Percentiles rank a stretch among this genome's conserved stretches.
Evolutionary conservation across 2,329 filamentous ascomycete genomes (phyloP).

Genomic region (Orbilia quercus): DNA sequence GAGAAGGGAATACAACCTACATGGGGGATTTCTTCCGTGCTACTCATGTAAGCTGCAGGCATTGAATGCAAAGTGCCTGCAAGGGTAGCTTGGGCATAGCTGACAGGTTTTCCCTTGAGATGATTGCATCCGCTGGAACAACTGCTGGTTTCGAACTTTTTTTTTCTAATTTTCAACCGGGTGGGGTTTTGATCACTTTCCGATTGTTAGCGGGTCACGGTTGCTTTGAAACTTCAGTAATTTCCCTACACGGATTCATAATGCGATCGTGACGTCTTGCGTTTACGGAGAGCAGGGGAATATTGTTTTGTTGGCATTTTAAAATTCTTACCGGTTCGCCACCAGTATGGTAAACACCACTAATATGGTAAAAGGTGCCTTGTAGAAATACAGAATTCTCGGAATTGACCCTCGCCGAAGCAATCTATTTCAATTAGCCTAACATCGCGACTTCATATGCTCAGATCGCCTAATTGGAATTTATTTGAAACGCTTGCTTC

Average conservation of each 20-base stretch:
- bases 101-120: not conserved
- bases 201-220: no score
- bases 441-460: not conserved
- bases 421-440: conserved; percentile 15
- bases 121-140: not conserved
- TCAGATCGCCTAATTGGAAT: not conserved
- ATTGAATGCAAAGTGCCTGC: not conserved
- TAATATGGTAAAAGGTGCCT: not conserved
- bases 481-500: conserved; percentile 4
- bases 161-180: not conserved
- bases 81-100: not conserved
- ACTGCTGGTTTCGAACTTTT: not conserved
- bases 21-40: not conserved
- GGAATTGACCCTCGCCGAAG: not conserved
- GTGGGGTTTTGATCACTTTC: no score
- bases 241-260: no score
- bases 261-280: no score
- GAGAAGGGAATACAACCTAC: conserved; percentile 9
- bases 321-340: no score
- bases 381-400: not conserved
- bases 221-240: no score
- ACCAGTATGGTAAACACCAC: no score
- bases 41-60: conserved; percentile 5
- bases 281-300: no score
- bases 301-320: no score